These are phyloP conservation scores for Ramaria sp. DNA, from an alignment of 768 basidiomycete species.

Conservation along the genomic window DNA sequence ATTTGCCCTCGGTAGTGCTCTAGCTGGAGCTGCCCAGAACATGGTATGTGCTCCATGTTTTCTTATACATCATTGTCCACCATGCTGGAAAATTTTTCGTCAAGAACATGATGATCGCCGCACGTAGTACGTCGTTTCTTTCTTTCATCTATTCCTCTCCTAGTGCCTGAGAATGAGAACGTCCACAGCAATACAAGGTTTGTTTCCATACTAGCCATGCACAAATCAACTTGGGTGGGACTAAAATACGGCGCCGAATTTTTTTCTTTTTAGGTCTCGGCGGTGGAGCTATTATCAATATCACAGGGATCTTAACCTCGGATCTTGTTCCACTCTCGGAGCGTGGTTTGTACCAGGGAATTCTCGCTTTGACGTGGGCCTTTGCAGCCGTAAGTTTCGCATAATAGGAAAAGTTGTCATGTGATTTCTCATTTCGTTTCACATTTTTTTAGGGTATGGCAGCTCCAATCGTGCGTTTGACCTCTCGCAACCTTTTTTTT, in stretches of 20 bases:
- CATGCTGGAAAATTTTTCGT: too few species aligned
- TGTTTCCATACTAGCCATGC: too few species aligned
- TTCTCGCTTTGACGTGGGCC: constrained; percentile 23
- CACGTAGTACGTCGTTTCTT: constrained; percentile 19
- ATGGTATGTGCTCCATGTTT: too few species aligned
- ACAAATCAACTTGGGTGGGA: too few species aligned
- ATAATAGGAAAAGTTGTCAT: background rate
- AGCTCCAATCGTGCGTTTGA: too few species aligned
- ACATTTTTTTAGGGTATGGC: too few species aligned
- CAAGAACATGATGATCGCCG: constrained; percentile 31
- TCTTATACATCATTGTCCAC: too few species aligned
- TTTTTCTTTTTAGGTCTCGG: too few species aligned
- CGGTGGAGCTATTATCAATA: constrained; percentile 27
- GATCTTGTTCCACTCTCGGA: constrained; percentile 37
- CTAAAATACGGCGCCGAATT: too few species aligned
- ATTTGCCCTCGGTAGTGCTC: constrained; percentile 31
- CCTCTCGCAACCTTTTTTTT: too few species aligned
- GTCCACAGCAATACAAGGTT: constrained; percentile 25
- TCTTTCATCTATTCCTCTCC: background rate
- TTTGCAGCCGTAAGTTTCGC: background rate
- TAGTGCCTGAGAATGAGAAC: background rate
- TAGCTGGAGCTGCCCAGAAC: constrained; percentile 30
- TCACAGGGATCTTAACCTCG: constrained; percentile 30
- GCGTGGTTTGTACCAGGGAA: constrained; percentile 28
- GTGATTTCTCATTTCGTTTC: too few species aligned